These are phyloP conservation scores for Pulveroboletus sp. DNA, from an alignment of 768 basidiomycete species.

Conservation along the genomic window DNA sequence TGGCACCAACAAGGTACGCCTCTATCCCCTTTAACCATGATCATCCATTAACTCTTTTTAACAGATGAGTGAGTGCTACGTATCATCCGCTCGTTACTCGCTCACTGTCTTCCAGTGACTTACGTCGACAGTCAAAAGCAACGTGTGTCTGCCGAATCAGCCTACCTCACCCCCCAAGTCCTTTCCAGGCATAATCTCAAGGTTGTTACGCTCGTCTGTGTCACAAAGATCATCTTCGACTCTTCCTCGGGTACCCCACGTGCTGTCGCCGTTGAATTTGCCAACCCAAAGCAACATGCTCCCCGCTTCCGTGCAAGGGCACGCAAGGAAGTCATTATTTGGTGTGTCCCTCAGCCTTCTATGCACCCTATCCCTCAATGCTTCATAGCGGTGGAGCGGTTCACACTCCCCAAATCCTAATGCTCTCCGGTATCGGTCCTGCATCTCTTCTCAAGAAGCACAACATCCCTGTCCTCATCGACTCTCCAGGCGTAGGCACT, in stretches of 20 bases:
- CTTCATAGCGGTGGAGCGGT: slow-evolving; percentile 51
- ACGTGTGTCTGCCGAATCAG: slow-evolving; percentile 60
- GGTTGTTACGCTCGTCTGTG: slow-evolving; percentile 51
- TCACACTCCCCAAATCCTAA: slow-evolving; percentile 62
- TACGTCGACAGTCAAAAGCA: slow-evolving; percentile 50
- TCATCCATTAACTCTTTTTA: neutral
- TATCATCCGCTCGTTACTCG: neutral
- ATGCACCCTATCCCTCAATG: neutral
- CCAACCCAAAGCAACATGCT: slow-evolving; percentile 23
- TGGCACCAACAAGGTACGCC: slow-evolving; percentile 56
- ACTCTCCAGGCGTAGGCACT: slow-evolving; percentile 70
- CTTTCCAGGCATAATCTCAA: slow-evolving; percentile 61
- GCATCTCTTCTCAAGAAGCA: slow-evolving; percentile 47
- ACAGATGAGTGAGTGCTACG: slow-evolving; percentile 39
- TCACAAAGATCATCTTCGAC: slow-evolving; percentile 56
- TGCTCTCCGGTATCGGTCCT: slow-evolving; percentile 77
- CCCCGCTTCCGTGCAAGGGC: slow-evolving; percentile 43
- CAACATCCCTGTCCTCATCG: slow-evolving; percentile 50
- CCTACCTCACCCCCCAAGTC: slow-evolving; percentile 63
- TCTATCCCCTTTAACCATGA: neutral
- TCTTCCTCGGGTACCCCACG: slow-evolving; percentile 34
- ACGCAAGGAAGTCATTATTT: slow-evolving; percentile 55
- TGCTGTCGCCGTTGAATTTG: slow-evolving; percentile 61
- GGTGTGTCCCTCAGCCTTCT: slow-evolving; percentile 35
- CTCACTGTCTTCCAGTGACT: slow-evolving; percentile 46